phyloP scores from a whole-genome alignment of 352 stramenopile species.

The Phytophthora sansomeana region DNA sequence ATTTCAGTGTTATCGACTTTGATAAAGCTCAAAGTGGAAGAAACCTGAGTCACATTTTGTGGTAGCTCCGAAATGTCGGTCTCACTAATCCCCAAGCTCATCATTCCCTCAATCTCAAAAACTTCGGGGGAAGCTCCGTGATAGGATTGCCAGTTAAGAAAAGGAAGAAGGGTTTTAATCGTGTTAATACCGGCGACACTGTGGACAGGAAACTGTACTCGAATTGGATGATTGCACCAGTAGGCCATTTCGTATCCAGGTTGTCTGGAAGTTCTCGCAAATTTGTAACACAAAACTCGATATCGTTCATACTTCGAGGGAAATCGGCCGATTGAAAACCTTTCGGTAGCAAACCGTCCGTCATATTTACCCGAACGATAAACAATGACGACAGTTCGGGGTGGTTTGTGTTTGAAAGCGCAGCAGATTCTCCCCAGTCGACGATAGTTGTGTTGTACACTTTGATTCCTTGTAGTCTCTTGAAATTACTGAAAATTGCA shows the following conservation, averaged over 20 bases:
- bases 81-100: constrained; percentile 13
- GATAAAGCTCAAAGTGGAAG: neutral
- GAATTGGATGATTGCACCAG: constrained; percentile 17
- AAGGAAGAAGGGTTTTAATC: constrained; percentile 20
- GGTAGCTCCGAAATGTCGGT: constrained; percentile 13
- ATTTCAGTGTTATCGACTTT: neutral
- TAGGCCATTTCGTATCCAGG: constrained; percentile 39
- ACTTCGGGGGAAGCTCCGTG: constrained; percentile 15
- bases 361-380: constrained; percentile 42
- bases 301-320: constrained; percentile 28
- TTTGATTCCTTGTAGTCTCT: constrained; percentile 20
- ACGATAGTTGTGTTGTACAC: constrained; percentile 46
- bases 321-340: constrained; percentile 42
- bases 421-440: constrained; percentile 29
- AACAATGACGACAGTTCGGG: constrained; percentile 36
- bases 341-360: constrained; percentile 28
- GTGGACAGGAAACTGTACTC: constrained; percentile 23
- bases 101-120: constrained; percentile 16
- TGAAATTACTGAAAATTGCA: constrained; percentile 19
- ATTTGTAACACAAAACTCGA: constrained; percentile 49
- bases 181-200: constrained; percentile 17
- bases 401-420: constrained; percentile 21
- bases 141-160: constrained; percentile 36
- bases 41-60: constrained; percentile 10
- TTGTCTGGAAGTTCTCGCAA: constrained; percentile 31